Conservation (phyloP, 192 early-diverging fungal species). For the Coemansia sp. region DNA sequence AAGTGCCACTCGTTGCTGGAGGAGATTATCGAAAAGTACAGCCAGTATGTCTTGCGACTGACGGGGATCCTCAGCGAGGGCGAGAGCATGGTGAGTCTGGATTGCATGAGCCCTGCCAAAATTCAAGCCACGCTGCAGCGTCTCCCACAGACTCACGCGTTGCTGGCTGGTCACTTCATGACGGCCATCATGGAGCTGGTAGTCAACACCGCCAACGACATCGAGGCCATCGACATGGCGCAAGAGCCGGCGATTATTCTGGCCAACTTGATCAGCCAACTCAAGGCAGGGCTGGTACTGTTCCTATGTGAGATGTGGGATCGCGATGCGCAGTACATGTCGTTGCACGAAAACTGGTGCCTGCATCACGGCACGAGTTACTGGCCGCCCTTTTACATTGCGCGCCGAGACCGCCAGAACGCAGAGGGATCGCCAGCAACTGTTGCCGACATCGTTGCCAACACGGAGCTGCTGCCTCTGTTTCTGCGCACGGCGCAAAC, state of each 20-base stretch:
- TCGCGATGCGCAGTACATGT: slow-evolving; percentile 59
- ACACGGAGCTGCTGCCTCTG: slow-evolving; percentile 49
- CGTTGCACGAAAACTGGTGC: slow-evolving; percentile 49
- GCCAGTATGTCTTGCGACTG: slow-evolving; percentile 48
- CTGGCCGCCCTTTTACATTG: slow-evolving; percentile 47
- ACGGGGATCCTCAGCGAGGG: slow-evolving; percentile 40
- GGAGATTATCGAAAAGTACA: slow-evolving; percentile 47
- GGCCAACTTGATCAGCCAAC: slow-evolving; percentile 66
- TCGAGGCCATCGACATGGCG: slow-evolving; percentile 71
- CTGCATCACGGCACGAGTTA: slow-evolving; percentile 49
- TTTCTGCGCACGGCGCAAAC: slow-evolving; percentile 48
- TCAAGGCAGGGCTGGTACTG: slow-evolving; percentile 74
- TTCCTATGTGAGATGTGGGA: slow-evolving; percentile 76
- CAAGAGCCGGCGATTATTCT: slow-evolving; percentile 69
- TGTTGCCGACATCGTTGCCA: slow-evolving; percentile 42
- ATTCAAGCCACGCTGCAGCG: slow-evolving; percentile 38
- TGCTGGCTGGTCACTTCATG: slow-evolving; percentile 73
- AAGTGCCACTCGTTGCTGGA: slow-evolving; percentile 53
- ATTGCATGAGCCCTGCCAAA: slow-evolving; percentile 11
- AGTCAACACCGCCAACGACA: slow-evolving; percentile 75
- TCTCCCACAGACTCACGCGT: slow-evolving; percentile 58
- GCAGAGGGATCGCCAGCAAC: slow-evolving; percentile 25
- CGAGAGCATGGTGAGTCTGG: slow-evolving; percentile 24
- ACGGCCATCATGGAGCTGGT: slow-evolving; percentile 73
- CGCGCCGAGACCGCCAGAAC: slow-evolving; percentile 28